Conservation (phyloP, 2,329 filamentous ascomycete genomes). For the Cladorrhinum sp. region DNA sequence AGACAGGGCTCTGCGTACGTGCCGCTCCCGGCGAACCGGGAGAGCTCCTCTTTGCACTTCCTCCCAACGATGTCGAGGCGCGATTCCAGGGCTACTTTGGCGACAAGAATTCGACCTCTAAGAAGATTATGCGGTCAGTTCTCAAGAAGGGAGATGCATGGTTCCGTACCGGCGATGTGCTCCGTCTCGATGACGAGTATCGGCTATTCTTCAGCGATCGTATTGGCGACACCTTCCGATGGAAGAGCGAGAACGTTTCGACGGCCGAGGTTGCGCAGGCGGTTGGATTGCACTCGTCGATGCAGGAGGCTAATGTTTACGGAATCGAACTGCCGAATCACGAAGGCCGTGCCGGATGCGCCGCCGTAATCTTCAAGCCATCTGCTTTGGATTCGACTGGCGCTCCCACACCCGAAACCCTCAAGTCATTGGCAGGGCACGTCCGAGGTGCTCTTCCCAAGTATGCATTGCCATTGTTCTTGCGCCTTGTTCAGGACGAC, state of each 20-base stretch:
- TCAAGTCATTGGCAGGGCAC: conserved; percentile 62
- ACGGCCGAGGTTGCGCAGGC: conserved; percentile 78
- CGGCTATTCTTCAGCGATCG: conserved; percentile 77
- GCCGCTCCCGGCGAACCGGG: conserved; percentile 62
- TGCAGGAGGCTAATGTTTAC: conserved; percentile 82
- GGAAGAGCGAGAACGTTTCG: conserved; percentile 82
- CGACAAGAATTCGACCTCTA: conserved; percentile 65
- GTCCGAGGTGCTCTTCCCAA: conserved; percentile 58
- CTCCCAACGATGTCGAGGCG: conserved; percentile 57
- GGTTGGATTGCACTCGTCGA: conserved; percentile 61
- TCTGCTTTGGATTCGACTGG: conserved; percentile 42
- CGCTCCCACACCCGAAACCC: conserved; percentile 41
- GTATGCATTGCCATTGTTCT: conserved; percentile 75
- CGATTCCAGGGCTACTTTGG: conserved; percentile 82
- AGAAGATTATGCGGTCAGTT: conserved; percentile 72
- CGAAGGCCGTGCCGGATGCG: conserved; percentile 81
- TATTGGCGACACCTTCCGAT: conserved; percentile 74
- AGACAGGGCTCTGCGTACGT: conserved; percentile 64
- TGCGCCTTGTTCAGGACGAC: conserved; percentile 60
- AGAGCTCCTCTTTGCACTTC: conserved; percentile 71
- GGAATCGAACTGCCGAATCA: conserved; percentile 76
- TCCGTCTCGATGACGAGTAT: conserved; percentile 68
- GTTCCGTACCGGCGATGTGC: conserved; percentile 80
- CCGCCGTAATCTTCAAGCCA: conserved; percentile 59
- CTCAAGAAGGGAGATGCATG: conserved; percentile 74